phyloP scores from a whole-genome alignment of 192 early-diverging fungal genomes.

The Podila epigama region DNA sequence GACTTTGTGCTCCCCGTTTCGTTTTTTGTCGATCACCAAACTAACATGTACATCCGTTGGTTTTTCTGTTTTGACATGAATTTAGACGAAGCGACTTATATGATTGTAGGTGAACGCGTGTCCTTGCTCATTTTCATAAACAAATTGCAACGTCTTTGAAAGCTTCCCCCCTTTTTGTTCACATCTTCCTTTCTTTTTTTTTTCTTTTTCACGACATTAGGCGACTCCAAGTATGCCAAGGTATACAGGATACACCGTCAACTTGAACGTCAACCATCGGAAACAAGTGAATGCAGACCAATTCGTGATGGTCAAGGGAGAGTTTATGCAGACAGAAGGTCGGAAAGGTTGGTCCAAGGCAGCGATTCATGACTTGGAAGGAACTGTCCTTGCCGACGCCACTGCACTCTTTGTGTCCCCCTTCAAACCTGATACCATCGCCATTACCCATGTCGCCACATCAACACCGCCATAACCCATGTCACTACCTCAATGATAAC shows the following conservation, averaged over 20 bases:
- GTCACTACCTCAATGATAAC: no score
- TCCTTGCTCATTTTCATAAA: no score
- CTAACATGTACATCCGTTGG: neutral
- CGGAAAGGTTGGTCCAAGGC: conserved; percentile 35
- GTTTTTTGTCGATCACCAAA: neutral
- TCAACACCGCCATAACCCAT: no score
- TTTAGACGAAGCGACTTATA: neutral
- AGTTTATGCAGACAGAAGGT: conserved; percentile 18
- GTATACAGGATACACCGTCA: conserved; percentile 33
- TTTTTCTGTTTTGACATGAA: neutral
- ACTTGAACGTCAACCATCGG: conserved; percentile 32
- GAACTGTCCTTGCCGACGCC: conserved; percentile 11
- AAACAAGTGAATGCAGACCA: conserved; percentile 18
- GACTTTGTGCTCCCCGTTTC: neutral
- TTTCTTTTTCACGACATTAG: no score
- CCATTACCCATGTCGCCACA: neutral
- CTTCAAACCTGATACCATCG: neutral
- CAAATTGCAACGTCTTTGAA: no score
- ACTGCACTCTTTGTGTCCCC: conserved; percentile 25
- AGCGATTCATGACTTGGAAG: conserved; percentile 19
- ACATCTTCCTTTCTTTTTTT: no score
- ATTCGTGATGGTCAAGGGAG: conserved; percentile 27
- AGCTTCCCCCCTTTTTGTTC: no score
- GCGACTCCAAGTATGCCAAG: conserved; percentile 22
- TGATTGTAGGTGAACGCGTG: no score